Conservation (phyloP, 306 rosid species). For the Pachyrhizus erosus region DNA sequence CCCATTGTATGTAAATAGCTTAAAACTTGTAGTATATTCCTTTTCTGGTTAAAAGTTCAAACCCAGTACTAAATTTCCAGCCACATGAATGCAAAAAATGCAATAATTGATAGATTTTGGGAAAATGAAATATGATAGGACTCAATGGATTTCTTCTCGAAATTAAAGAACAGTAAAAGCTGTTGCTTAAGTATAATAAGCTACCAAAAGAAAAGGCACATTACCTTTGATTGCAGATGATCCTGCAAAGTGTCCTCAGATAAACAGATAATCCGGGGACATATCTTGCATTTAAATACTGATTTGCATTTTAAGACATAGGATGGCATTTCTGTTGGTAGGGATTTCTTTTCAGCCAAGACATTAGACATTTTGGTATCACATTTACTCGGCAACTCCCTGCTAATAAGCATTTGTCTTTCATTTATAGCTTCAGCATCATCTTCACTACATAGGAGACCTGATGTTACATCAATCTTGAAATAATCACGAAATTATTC, state of each 20-base stretch:
- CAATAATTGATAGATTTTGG: neutral
- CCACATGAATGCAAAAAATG: slow-evolving; percentile 29
- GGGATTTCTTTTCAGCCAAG: slow-evolving; percentile 41
- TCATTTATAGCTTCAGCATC: slow-evolving; percentile 54
- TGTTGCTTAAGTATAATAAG: slow-evolving; percentile 4
- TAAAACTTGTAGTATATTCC: neutral
- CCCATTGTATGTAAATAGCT: slow-evolving; percentile 14
- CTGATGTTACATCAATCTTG: slow-evolving; percentile 48
- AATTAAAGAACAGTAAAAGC: neutral
- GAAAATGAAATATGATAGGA: neutral
- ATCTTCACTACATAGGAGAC: slow-evolving; percentile 59
- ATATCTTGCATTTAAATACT: slow-evolving; percentile 85
- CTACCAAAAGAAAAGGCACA: slow-evolving; percentile 26
- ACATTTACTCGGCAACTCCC: slow-evolving; percentile 46
- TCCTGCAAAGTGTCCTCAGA: slow-evolving; percentile 76
- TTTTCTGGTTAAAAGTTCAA: neutral
- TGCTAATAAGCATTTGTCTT: slow-evolving; percentile 33
- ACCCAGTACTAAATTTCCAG: slow-evolving; percentile 1
- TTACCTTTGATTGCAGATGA: slow-evolving; percentile 92
- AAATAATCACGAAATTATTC: slow-evolving; percentile 35
- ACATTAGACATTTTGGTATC: slow-evolving; percentile 46
- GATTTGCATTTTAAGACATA: slow-evolving; percentile 72
- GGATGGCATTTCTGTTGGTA: slow-evolving; percentile 48
- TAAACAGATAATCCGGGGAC: slow-evolving; percentile 88
- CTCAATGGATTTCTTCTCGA: slow-evolving; percentile 19